Conservation (phyloP, 2,329 filamentous ascomycete genomes). For the Metarhizium humberi region DNA sequence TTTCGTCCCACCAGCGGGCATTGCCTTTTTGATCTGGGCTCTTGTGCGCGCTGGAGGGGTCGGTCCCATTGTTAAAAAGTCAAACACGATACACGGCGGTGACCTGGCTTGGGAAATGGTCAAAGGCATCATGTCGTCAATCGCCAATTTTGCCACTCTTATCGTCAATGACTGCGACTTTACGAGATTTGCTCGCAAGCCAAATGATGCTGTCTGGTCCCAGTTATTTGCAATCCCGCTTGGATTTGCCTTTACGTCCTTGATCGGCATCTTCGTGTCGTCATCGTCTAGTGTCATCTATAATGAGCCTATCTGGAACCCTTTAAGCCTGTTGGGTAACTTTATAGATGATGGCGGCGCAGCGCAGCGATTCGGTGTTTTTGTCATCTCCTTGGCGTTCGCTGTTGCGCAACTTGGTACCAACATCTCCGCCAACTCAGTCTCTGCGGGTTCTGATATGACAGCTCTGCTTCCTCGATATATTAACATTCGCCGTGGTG, state of each 20-base stretch:
- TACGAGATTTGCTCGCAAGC: slow-evolving; percentile 69
- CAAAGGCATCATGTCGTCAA: slow-evolving; percentile 77
- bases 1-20: slow-evolving; percentile 72
- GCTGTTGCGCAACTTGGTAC: slow-evolving; percentile 75
- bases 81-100: slow-evolving; percentile 52
- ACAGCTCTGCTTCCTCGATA: slow-evolving; percentile 71
- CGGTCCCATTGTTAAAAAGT: slow-evolving; percentile 71
- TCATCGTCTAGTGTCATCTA: slow-evolving; percentile 64
- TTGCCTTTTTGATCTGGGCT: slow-evolving; percentile 83
- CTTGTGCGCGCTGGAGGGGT: slow-evolving; percentile 72
- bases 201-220: slow-evolving; percentile 68
- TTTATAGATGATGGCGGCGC: slow-evolving; percentile 63
- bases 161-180: slow-evolving; percentile 82
- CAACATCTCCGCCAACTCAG: slow-evolving; percentile 80
- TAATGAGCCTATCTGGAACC: slow-evolving; percentile 61
- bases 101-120: slow-evolving; percentile 74
- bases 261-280: slow-evolving; percentile 73
- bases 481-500: slow-evolving; percentile 77
- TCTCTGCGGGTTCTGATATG: slow-evolving; percentile 76
- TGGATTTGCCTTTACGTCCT: slow-evolving; percentile 69
- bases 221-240: slow-evolving; percentile 67
- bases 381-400: slow-evolving; percentile 62
- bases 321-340: slow-evolving; percentile 53
- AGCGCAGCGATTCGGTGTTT: slow-evolving; percentile 63
- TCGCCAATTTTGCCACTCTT: slow-evolving; percentile 84